Evolutionary conservation across 208 protist genomes (phyloP), one percentile per base, ranked within the genome.

Genomic region (Strigomonas culicis): DNA sequence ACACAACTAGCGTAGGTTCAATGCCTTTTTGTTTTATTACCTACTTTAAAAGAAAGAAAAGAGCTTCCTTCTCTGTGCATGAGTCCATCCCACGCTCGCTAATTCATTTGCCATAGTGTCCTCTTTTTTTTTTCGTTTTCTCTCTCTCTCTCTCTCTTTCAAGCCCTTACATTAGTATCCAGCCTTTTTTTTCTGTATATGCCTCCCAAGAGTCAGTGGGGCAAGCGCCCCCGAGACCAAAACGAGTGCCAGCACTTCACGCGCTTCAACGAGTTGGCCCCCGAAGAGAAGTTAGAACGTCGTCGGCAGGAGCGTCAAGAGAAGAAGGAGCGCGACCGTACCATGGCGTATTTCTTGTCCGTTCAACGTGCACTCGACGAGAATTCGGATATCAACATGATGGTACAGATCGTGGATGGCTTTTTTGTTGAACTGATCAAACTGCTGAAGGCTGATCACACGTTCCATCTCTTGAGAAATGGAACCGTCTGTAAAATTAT

Each of bases 361-460:
- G 84, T 92, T 13, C 79, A 96, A 53, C 68, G 78, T 13, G 79
- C 80, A 1, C 64, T 96, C 19, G 81, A 85, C 7, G 84, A 91
- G 47, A 75, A 83, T 32, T 53, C 72, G n/a, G 86, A 93, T 63
- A 63, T 81, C 3, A 72, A 56, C 13, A 72, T 71, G 24, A 61
- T 93, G 28, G 75, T 76, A 56, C 69, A 74, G 58, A 81, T 93
- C 39, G 81, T 96, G 8, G 90, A 96, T 56, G 86, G 90, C 44
- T 93, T 96, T 68, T 94, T 96, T 72, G 79, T 82, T 1, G 87
- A 96, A 63, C 74, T 96, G 31, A 74, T 94, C 46, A 94, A 90
- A 73, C 71, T 91, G 55, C 79, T 96, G 2, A 74, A 77, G 30
- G 81, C 75, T 0, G 90, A 96, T 69, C 43, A 81, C 25, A 74